Evolutionary conservation across 495 filamentous ascomycete genomes (phyloP), one percentile per base, ranked within the genome.

Genomic region (Achaetomiella virescens): DNA sequence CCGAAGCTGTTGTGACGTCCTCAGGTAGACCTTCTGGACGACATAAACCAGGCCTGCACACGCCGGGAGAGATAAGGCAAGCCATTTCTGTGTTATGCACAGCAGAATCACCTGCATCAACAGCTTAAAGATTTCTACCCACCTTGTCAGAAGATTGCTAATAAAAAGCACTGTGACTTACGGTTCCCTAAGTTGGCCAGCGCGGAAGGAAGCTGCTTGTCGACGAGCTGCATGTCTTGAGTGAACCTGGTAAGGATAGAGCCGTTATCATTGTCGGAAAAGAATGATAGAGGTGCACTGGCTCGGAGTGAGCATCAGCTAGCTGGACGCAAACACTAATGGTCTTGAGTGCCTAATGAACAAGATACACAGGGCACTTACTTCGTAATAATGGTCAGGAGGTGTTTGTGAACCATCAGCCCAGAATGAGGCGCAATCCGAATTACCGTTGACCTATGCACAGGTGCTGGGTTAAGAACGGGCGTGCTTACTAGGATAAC

Each of bases 1-100:
- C 33, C 84, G 81, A 6, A 87, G 65, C 59, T 86, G 84, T 3
- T 83, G 77, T 2, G 83, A 85, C 1, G 84, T 87, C 11, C 79
- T 74, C 5, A 88, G 72, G 55, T 88, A 88, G 35, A 79, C 67
- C 50, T 78, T 81, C 57, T 85, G 81, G 6, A 87, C 72, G 15
- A 77, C 27, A 53, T 79, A 85, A 6, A 83, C 53, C 22, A 73
- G 60, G 4, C 31, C 48, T 20, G 53, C 46, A 41, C 61, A 66
- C 18, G 63, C 3, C 0, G 66, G 67, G 11, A 78, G 59, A 6
- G 72, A 69, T 0, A 79, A 25, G 15, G 53, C 51, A 5, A 81
- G 65, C 62, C 71, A 69, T 22, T 69, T 69, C 54, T 80, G 76
- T 33, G 78, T 72, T 31, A 58, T 67, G 38, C 70, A 66, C 0